phyloP scores from a whole-genome alignment of 2,329 filamentous ascomycete genomes.

The Aaosphaeria pasadenensis region DNA sequence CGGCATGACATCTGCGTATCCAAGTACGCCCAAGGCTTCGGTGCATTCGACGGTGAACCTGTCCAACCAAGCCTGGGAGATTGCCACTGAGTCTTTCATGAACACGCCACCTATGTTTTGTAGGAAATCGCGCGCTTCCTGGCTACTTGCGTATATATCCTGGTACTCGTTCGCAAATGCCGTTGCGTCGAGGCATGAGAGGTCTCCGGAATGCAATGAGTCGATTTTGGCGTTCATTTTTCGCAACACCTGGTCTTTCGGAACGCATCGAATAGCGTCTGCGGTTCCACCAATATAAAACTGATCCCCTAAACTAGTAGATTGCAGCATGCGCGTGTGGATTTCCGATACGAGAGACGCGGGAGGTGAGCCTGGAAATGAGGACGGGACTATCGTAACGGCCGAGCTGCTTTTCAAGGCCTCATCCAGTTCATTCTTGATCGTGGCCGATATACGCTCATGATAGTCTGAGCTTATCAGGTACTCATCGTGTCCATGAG shows the following conservation, averaged over 20 bases:
- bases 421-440: no score
- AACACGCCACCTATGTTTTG: constrained; percentile 7
- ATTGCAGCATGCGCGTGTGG: not conserved
- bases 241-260: constrained; percentile 15
- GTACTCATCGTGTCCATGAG: no score
- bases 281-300: constrained; percentile 12
- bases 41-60: constrained; percentile 11
- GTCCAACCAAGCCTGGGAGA: constrained; percentile 22
- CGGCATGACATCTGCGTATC: constrained; percentile 15
- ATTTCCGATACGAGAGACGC: not conserved
- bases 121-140: constrained; percentile 14
- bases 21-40: constrained; percentile 11
- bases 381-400: no score
- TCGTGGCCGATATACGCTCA: no score
- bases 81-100: constrained; percentile 13
- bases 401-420: no score
- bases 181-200: constrained; percentile 19
- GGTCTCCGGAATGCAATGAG: constrained; percentile 15
- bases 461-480: no score
- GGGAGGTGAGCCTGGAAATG: not conserved
- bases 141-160: constrained; percentile 12
- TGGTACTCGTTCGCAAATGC: constrained; percentile 12
- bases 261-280: constrained; percentile 17
- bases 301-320: constrained; percentile 7
- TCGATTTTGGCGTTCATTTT: constrained; percentile 14